Base-by-base conservation (phyloP, 768 basidiomycete genomes). In the Clathrus columnatus region DNA sequence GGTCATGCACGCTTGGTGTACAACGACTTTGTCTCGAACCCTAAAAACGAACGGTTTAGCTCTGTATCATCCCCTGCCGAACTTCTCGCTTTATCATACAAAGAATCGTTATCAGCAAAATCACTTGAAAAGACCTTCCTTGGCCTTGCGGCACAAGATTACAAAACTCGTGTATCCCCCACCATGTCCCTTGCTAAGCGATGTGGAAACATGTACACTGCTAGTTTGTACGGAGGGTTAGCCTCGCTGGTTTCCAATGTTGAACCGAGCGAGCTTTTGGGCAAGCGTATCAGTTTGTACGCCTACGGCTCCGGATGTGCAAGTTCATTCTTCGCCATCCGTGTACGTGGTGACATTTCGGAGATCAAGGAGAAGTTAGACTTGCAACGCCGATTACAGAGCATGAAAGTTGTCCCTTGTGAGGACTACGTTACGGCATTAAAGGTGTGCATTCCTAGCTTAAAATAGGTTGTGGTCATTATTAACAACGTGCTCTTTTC, bases 121-220 rank as follows among this genome's bases (percentile, higher is more conserved):
- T 79, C 75, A 62, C 81, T 97, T 62, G 96, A 99, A 71, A 97
- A 97, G 79, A 83, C 87, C 6, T 96, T 99, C 73, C 80, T 96
- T 48, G 72, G 70, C n/a, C 73, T 84, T 55, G 84, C 87, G 54
- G 91, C 92, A 67, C 69, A 77, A 7, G 76, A 79, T 18, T 96
- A 91, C 72, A 77, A 79, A 57, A 72, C 78, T 59, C 84, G 85
- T 65, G 86, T 92, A 18, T 82, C 82, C 60, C 88, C 91, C 7
- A 78, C 76, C 23, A 93, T 95, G 82, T 82, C 84, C 54, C 87
- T 85, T 74, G 91, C 93, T 24, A 81, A 83, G 66, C 84, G 93
- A 45, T 82, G 95, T 61, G 96, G 96, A 14, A 98, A 99, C 82
- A 95, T 93, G 87, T 97, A 99, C 79, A 95, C 96, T 11, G 96